Percentiles rank a stretch among this genome's conserved stretches.
These are phyloP conservation scores for Entonaema liquescens DNA, from an alignment of 495 filamentous ascomycete species.

Conservation along the genomic window DNA sequence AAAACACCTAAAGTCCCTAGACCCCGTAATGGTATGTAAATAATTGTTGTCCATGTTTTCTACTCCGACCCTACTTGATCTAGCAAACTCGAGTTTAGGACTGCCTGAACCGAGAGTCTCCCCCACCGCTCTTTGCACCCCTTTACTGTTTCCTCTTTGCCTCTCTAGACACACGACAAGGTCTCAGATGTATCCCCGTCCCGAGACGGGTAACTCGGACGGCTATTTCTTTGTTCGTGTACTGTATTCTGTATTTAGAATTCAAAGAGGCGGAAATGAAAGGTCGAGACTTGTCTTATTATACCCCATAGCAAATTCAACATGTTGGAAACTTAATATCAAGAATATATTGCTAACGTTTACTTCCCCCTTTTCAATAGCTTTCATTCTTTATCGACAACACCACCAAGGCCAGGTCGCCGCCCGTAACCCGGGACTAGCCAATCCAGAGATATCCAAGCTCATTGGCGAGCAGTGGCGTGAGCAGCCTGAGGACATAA, in stretches of 20 bases:
- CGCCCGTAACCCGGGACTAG: conserved; percentile 81
- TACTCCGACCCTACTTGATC: conserved; percentile 33
- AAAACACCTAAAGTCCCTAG: conserved; percentile 92
- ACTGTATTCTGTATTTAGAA: conserved; percentile 28
- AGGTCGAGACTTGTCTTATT: conserved; percentile 42
- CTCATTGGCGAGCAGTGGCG: conserved; percentile 96
- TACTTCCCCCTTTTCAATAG: conserved; percentile 57
- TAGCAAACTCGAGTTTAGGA: conserved; percentile 17
- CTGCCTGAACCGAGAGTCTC: conserved; percentile 2
- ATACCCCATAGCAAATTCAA: conserved; percentile 15
- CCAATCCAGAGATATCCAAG: conserved; percentile 98
- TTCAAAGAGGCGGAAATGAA: conserved; percentile 43
- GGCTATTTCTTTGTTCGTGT: conserved; percentile 31
- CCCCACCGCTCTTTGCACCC: conserved; percentile 22
- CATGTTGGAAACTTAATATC: conserved; percentile 7
- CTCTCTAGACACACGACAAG: conserved; percentile 9
- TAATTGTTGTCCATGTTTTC: conserved; percentile 23
- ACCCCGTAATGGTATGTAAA: conserved; percentile 88
- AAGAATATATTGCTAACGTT: conserved; percentile 29
- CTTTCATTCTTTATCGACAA: conserved; percentile 97
- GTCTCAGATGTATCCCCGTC: conserved; percentile 25
- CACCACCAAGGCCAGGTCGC: conserved; percentile 87
- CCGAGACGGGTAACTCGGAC: conserved; percentile 37
- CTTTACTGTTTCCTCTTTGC: conserved; percentile 36
- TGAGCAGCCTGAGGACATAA: conserved; percentile 74